These are phyloP conservation scores for Paecilomyces dactylethromorphus DNA, from an alignment of 2,329 filamentous ascomycete species.

Conservation along the genomic window DNA sequence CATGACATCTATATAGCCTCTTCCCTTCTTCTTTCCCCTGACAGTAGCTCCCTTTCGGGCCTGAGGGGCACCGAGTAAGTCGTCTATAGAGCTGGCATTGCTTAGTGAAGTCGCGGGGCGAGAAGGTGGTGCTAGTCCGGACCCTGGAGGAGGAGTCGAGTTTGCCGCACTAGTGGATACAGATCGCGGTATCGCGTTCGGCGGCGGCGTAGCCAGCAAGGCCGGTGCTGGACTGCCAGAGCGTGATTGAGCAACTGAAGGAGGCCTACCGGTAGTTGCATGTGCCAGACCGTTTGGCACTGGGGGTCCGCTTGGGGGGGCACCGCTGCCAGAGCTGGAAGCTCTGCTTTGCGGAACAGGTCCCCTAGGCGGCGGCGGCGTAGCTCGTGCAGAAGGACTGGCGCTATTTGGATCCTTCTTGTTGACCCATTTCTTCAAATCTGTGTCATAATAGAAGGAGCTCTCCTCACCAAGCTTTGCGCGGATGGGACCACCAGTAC, in stretches of 20 bases:
- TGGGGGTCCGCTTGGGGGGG: slow-evolving; percentile 12
- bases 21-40: slow-evolving; percentile 72
- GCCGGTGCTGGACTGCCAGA: slow-evolving; percentile 25
- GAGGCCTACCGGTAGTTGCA: background rate
- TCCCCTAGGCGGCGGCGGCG: slow-evolving; percentile 72
- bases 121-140: slow-evolving; percentile 49
- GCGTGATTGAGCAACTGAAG: slow-evolving; percentile 10
- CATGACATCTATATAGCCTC: slow-evolving; percentile 95
- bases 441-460: slow-evolving; percentile 88
- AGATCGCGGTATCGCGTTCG: slow-evolving; percentile 23
- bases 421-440: slow-evolving; percentile 98
- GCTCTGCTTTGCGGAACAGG: slow-evolving; percentile 44
- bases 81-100: slow-evolving; percentile 90
- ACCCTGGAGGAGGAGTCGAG: slow-evolving; percentile 28
- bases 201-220: slow-evolving; percentile 22
- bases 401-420: slow-evolving; percentile 72
- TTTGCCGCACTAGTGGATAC: slow-evolving; percentile 29
- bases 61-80: slow-evolving; percentile 70
- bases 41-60: slow-evolving; percentile 58
- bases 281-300: slow-evolving; percentile 11
- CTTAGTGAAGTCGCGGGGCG: slow-evolving; percentile 76
- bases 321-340: slow-evolving; percentile 46
- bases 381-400: slow-evolving; percentile 50
- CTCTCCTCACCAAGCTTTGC: slow-evolving; percentile 93
- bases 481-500: slow-evolving; percentile 58